A percentile compares a stretch with the other conserved stretches of the same genome.
These are phyloP conservation scores for Candida sphagnicola DNA, from an alignment of 805 yeast genomes.

Conservation along the genomic window DNA sequence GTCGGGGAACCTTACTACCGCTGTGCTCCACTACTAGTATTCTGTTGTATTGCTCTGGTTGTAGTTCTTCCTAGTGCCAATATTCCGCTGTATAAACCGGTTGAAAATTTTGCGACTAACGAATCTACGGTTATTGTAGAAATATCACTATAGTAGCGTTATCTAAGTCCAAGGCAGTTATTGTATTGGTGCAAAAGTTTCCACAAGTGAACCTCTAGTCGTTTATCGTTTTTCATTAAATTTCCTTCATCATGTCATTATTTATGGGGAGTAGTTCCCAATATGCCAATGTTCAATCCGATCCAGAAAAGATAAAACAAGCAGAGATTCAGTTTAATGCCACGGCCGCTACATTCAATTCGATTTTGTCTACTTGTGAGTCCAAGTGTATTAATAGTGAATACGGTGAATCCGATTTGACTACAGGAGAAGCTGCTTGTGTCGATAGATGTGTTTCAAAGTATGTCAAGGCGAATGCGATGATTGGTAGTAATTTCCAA, in stretches of 20 bases:
- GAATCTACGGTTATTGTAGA: background rate
- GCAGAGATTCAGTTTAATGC: slow-evolving; percentile 71
- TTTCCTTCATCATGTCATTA: slow-evolving; percentile 50
- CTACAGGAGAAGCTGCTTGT: slow-evolving; percentile 80
- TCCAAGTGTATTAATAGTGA: slow-evolving; percentile 81
- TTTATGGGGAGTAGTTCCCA: slow-evolving; percentile 49
- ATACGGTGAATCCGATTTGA: slow-evolving; percentile 79
- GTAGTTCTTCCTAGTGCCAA: too few species aligned
- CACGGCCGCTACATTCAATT: slow-evolving; percentile 51
- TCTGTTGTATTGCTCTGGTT: too few species aligned
- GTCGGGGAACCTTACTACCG: too few species aligned
- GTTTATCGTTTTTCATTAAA: background rate
- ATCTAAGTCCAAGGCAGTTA: too few species aligned
- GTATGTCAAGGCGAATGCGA: slow-evolving; percentile 67
- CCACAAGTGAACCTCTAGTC: too few species aligned
- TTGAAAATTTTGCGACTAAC: background rate
- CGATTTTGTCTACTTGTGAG: slow-evolving; percentile 59
- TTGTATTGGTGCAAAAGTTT: too few species aligned
- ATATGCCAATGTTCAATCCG: slow-evolving; percentile 44
- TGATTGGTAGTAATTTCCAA: slow-evolving; percentile 54
- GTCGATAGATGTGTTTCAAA: slow-evolving; percentile 84
- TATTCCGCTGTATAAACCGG: too few species aligned
- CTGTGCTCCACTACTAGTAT: too few species aligned
- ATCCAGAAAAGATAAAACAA: slow-evolving; percentile 54
- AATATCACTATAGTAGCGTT: too few species aligned